phyloP scores from a whole-genome alignment of 495 filamentous ascomycete genomes.

The Penicillium fimorum region DNA sequence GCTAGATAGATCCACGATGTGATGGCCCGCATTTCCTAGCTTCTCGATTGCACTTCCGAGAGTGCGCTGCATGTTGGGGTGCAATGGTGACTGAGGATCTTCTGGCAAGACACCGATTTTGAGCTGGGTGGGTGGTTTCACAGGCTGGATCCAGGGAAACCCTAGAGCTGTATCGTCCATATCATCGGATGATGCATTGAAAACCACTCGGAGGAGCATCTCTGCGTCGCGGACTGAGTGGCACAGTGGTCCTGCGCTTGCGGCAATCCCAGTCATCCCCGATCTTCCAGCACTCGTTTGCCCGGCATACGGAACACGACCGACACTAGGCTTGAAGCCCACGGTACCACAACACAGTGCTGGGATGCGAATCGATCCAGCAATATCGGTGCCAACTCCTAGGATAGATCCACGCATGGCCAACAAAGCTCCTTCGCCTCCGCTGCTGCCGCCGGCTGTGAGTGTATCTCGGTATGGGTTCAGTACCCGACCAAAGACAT shows the following conservation, averaged over 20 bases:
- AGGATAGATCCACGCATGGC: constrained; percentile 56
- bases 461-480: constrained; percentile 29
- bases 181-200: background rate
- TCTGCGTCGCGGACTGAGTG: constrained; percentile 49
- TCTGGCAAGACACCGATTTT: background rate
- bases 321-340: constrained; percentile 58
- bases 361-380: constrained; percentile 59
- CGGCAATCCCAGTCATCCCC: constrained; percentile 12
- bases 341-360: constrained; percentile 58
- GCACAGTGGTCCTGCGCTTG: constrained; percentile 52
- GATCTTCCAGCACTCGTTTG: constrained; percentile 13
- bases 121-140: background rate
- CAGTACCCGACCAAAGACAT: constrained; percentile 43
- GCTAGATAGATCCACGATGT: background rate
- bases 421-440: constrained; percentile 63
- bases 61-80: background rate
- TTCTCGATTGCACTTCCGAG: background rate
- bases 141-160: constrained; percentile 1
- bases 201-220: background rate
- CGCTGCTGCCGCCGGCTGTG: constrained; percentile 55
- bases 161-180: constrained; percentile 26
- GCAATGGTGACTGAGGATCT: background rate
- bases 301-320: constrained; percentile 48
- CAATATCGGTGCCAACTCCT: constrained; percentile 67
- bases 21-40: background rate